A percentile compares a stretch with the other conserved stretches of the same genome.
These are phyloP conservation scores for Picochlorum sp. DNA, from an alignment of 139 green algal genomes.

Conservation along the genomic window DNA sequence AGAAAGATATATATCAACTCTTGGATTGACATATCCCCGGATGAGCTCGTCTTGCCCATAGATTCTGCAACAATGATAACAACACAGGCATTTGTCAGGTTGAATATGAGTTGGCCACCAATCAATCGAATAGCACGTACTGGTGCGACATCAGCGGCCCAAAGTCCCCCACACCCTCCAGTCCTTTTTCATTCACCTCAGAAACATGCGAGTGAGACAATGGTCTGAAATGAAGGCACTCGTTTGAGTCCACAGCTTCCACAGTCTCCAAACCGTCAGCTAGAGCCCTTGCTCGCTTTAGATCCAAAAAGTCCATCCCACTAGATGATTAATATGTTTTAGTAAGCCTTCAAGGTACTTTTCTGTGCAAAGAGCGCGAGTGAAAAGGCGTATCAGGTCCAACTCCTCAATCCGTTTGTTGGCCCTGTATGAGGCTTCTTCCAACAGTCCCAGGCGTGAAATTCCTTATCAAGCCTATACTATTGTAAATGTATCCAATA, in stretches of 20 bases:
- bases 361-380: too few relatives aligned
- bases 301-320: background rate
- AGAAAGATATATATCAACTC: conserved; percentile 39
- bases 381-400: conserved; percentile 7
- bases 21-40: conserved; percentile 30
- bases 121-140: conserved; percentile 1
- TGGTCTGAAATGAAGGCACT: conserved; percentile 17
- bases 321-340: too few relatives aligned
- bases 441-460: too few relatives aligned
- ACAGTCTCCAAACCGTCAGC: conserved; percentile 10
- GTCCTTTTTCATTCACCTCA: background rate
- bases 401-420: conserved; percentile 5
- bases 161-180: background rate
- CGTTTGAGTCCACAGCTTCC: conserved; percentile 16
- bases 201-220: conserved; percentile 10
- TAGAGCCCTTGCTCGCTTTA: conserved; percentile 12
- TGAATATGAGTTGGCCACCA: too few relatives aligned
- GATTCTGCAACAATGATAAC: conserved; percentile 2
- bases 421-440: too few relatives aligned
- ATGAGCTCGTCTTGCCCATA: conserved; percentile 66
- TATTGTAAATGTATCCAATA: too few relatives aligned
- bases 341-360: too few relatives aligned
- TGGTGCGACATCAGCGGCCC: background rate
- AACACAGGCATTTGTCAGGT: too few relatives aligned
- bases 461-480: too few relatives aligned